Percentiles rank a stretch among this genome's conserved stretches.
These are phyloP conservation scores for Hibiscus syriacus DNA, from an alignment of 345 rosid genomes.

Conservation along the genomic window DNA sequence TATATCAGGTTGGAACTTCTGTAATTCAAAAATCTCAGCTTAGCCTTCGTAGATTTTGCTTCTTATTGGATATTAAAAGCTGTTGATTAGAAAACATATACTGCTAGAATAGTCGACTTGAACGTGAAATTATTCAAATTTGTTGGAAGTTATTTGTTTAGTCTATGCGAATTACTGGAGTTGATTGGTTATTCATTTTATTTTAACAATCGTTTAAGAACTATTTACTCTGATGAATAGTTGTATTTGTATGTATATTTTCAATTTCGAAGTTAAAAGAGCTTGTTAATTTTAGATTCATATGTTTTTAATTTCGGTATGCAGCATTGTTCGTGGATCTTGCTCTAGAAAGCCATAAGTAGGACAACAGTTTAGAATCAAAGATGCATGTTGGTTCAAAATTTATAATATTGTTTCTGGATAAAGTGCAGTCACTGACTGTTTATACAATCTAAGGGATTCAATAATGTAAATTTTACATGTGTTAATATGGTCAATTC, in stretches of 20 bases:
- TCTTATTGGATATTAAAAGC: neutral
- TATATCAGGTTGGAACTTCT: neutral
- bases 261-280: neutral
- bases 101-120: neutral
- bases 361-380: constrained; percentile 28
- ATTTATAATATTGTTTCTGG: neutral
- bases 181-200: neutral
- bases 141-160: neutral
- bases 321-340: constrained; percentile 25
- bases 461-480: neutral
- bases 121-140: neutral
- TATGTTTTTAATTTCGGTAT: neutral
- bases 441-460: neutral
- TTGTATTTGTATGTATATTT: neutral
- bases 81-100: neutral
- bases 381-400: neutral
- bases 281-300: neutral
- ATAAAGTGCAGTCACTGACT: neutral
- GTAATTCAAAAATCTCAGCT: neutral
- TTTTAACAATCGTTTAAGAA: constrained; percentile 1
- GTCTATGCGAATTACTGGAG: neutral
- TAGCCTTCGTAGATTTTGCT: neutral
- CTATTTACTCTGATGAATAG: neutral
- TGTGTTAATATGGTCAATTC: neutral
- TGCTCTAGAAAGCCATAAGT: constrained; percentile 18